Evolutionary conservation across 2,329 filamentous ascomycete genomes (phyloP).

Genomic region (Fusarium napiforme): DNA sequence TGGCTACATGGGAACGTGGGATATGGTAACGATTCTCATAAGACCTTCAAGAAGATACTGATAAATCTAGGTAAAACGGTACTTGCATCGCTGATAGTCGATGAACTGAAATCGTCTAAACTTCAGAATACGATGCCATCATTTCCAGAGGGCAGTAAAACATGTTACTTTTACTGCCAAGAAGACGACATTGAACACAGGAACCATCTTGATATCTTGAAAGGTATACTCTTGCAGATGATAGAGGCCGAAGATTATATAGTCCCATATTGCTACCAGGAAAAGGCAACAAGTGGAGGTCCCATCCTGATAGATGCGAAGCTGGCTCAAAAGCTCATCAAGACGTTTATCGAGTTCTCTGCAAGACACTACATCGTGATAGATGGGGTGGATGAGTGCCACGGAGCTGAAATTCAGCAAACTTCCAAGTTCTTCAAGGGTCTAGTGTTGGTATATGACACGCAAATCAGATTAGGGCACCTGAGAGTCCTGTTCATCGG

Average conservation of each 20-base stretch:
- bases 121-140: accelerated
- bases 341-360: background rate
- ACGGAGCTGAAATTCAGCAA: background rate
- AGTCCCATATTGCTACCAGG: background rate
- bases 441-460: background rate
- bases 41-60: accelerated
- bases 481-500: constrained; percentile 9
- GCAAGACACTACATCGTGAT: background rate
- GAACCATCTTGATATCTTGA: background rate
- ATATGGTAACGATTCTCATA: background rate
- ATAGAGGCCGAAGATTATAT: background rate
- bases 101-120: background rate
- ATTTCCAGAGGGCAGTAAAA: background rate
- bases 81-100: background rate
- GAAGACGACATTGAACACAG: background rate
- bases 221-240: constrained; percentile 4
- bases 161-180: constrained; percentile 13
- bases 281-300: background rate
- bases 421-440: background rate
- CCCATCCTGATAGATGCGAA: background rate
- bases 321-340: background rate
- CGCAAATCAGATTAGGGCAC: background rate
- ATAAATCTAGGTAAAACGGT: background rate
- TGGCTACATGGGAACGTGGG: constrained; percentile 3
- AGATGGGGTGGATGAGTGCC: background rate